These are phyloP conservation scores for Annulohypoxylon bovei DNA, from an alignment of 495 filamentous ascomycete species.

Conservation along the genomic window DNA sequence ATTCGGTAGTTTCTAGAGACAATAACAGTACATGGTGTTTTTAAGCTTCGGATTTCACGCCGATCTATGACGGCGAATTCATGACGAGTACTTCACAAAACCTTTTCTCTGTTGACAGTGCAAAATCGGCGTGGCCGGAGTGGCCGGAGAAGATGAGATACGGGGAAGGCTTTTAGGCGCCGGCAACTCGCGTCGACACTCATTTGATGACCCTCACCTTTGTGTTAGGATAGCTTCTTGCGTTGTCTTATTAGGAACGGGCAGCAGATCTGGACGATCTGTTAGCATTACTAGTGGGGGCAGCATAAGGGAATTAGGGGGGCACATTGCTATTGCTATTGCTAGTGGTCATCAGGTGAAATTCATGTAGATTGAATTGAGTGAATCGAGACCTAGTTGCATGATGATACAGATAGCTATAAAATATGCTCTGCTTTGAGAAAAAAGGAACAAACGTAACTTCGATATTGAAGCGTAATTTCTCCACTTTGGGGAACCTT, in stretches of 20 bases:
- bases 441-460: not conserved
- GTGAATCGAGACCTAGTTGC: conserved; percentile 12
- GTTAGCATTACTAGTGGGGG: conserved; percentile 16
- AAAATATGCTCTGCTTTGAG: conserved; percentile 8
- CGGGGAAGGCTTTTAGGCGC: conserved; percentile 10
- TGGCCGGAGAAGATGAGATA: not conserved
- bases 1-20: conserved; percentile 13
- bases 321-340: not conserved
- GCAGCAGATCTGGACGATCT: conserved; percentile 8
- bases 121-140: conserved; percentile 7
- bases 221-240: conserved; percentile 36
- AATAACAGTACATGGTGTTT: conserved; percentile 17
- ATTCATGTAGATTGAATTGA: conserved; percentile 35
- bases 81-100: conserved; percentile 28
- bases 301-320: not conserved
- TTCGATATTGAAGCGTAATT: not conserved
- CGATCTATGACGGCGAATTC: conserved; percentile 18
- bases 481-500: conserved; percentile 24
- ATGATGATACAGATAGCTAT: conserved; percentile 6
- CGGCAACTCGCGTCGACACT: conserved; percentile 17
- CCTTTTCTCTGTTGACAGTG: conserved; percentile 21
- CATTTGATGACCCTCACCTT: conserved; percentile 23
- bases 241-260: conserved; percentile 14
- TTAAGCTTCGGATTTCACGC: conserved; percentile 18
- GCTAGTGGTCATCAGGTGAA: conserved; percentile 8